Base-by-base conservation (phyloP, 495 filamentous ascomycete genomes). In the Penicillium bialowiezense region DNA sequence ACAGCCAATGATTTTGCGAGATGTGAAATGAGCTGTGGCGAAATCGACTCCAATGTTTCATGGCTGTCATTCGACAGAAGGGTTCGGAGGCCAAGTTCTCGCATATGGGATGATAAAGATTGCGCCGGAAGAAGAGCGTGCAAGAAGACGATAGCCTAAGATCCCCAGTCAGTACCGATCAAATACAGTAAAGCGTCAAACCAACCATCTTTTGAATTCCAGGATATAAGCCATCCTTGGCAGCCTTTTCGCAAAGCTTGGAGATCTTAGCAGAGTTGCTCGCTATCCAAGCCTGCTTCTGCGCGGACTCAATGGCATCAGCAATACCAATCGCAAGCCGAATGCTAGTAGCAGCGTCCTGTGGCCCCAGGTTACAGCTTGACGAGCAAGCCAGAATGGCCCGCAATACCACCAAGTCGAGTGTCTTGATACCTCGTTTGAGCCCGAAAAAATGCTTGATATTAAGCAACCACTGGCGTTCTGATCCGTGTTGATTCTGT, bases 171-270 rank as follows among this genome's bases (percentile, higher is more conserved):
- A 44, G 20, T 31, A n/a, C 15, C 20, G n/a, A n/a, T 12, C 2
- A 1, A 10, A 7, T 40, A 3, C 3, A 12, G 13, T 3, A 14
- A 44, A 10, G n/a, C 24, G 7, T 18, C 59, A 41, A 8, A 26
- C 43, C 15, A 12, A 77, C 78, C 69, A 70, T 64, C 14, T 75
- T 61, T 34, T 76, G 76, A 2, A 79, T 58, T 13, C 55, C 58
- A 2, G 47, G 40, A 35, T 75, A 46, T n/a, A 79, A 64, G 17
- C 61, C 66, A 9, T 60, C 43, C 19, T 60, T 62, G 1, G 69
- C 60, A 5, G 77, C 56, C 61, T 82, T 84, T 21, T 79, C 73
- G 15, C 71, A 66, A 14, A 84, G 50, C 48, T 83, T 86, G 5
- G 67, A 61, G 36, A 78, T 66, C 39, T 75, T 76, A 1, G 63